These are phyloP conservation scores for Cladosporium sp. DNA, from an alignment of 2,329 filamentous ascomycete genomes.

Conservation along the genomic window DNA sequence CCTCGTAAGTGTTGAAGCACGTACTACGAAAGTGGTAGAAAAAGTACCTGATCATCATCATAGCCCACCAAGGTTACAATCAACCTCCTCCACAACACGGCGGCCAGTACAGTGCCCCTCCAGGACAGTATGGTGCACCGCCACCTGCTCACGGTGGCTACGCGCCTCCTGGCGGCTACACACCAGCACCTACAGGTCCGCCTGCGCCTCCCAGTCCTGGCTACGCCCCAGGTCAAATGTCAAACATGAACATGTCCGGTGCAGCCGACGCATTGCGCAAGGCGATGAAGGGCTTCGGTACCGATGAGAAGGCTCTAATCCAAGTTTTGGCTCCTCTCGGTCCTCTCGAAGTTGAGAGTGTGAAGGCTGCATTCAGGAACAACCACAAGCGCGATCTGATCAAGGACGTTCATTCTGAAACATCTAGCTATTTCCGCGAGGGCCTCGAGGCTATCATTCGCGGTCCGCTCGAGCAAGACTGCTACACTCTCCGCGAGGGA, in stretches of 20 bases:
- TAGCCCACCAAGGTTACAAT: slow-evolving; percentile 19
- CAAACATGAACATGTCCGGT: slow-evolving; percentile 60
- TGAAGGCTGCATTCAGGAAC: slow-evolving; percentile 64
- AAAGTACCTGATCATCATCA: not conserved
- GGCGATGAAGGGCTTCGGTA: slow-evolving; percentile 93
- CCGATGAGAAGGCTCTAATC: slow-evolving; percentile 76
- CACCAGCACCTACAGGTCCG: slow-evolving; percentile 30
- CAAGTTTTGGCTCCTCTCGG: slow-evolving; percentile 66
- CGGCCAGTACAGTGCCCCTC: slow-evolving; percentile 15
- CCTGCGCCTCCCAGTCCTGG: slow-evolving; percentile 67
- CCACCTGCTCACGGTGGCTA: slow-evolving; percentile 16
- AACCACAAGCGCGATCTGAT: slow-evolving; percentile 65
- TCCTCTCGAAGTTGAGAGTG: slow-evolving; percentile 68
- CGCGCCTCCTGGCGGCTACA: slow-evolving; percentile 13
- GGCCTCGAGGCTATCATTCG: slow-evolving; percentile 70
- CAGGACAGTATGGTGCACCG: slow-evolving; percentile 15
- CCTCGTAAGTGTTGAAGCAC: not conserved
- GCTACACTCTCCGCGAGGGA: slow-evolving; percentile 64
- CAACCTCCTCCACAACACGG: slow-evolving; percentile 11
- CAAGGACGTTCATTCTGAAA: slow-evolving; percentile 73
- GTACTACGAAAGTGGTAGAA: no score
- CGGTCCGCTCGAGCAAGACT: slow-evolving; percentile 76
- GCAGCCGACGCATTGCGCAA: slow-evolving; percentile 69
- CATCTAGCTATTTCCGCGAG: slow-evolving; percentile 66
- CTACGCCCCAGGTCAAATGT: slow-evolving; percentile 68